A percentile compares a stretch with the other conserved stretches of the same genome.
These are phyloP conservation scores for Pinus albicaulis DNA, from an alignment of 75 land plant species.

Conservation along the genomic window DNA sequence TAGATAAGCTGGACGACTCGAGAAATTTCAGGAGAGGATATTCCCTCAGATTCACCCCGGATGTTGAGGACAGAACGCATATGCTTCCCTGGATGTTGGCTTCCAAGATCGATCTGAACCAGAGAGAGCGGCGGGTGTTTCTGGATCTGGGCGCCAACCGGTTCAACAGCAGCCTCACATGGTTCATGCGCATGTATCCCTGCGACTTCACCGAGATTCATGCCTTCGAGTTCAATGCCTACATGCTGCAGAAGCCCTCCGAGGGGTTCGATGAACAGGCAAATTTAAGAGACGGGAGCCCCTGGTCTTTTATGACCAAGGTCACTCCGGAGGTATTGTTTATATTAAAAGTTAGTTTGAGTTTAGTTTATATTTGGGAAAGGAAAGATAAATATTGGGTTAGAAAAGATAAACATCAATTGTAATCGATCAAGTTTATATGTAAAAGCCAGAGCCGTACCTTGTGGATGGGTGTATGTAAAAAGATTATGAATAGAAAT, in stretches of 20 bases:
- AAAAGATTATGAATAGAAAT: no score
- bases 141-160: conserved; percentile 25
- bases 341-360: no score
- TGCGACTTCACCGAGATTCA: conserved; percentile 32
- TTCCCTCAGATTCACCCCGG: conserved; percentile 16
- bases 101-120: conserved; percentile 14
- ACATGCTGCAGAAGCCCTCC: conserved; percentile 10
- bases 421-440: no score
- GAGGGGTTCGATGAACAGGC: conserved; percentile 11
- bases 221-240: conserved; percentile 19
- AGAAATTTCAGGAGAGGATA: conserved; percentile 29
- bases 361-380: no score
- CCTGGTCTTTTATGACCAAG: no score
- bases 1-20: conserved; percentile 21
- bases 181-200: conserved; percentile 29
- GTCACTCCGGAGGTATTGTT: no score
- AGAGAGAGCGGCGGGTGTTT: conserved; percentile 10
- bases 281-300: background rate
- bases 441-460: no score
- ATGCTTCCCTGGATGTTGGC: conserved; percentile 28
- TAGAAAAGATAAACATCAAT: no score
- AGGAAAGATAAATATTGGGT: no score
- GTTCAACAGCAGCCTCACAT: conserved; percentile 17
- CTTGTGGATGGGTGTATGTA: no score
- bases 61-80: conserved; percentile 34